Conservation (phyloP, 129 eudicot species). For the Ambrosia trifida region DNA sequence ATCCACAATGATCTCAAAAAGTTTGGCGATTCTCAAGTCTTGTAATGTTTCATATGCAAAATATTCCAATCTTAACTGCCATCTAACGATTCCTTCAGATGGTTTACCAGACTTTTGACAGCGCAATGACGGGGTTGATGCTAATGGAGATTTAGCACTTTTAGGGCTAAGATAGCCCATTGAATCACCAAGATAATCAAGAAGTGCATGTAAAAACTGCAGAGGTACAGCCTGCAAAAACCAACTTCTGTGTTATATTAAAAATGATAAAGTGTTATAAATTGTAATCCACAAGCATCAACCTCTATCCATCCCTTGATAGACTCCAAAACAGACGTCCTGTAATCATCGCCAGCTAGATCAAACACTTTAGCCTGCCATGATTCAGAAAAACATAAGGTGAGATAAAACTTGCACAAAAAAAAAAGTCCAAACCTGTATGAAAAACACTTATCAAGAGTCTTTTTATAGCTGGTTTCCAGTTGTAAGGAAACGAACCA, state of each 20-base stretch:
- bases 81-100: constrained; percentile 83
- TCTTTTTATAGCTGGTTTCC: no score
- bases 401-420: not conserved
- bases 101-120: constrained; percentile 59
- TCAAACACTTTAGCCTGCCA: constrained; percentile 88
- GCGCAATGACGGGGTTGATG: constrained; percentile 70
- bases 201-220: constrained; percentile 84
- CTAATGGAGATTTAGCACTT: constrained; percentile 81
- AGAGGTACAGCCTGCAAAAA: constrained; percentile 88
- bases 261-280: not conserved
- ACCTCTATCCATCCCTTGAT: constrained; percentile 95
- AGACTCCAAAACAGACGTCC: constrained; percentile 78
- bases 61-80: constrained; percentile 93
- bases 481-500: no score
- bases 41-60: constrained; percentile 97
- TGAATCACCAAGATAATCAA: constrained; percentile 91
- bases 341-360: constrained; percentile 93
- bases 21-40: constrained; percentile 87
- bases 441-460: no score
- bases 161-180: constrained; percentile 41
- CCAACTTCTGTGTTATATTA: constrained; percentile 28
- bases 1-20: constrained; percentile 92
- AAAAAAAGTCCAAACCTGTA: no score
- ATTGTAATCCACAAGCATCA: not conserved
- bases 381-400: constrained; percentile 5